A percentile compares a stretch with the other conserved stretches of the same genome.
Conservation (phyloP, 768 basidiomycete species). For the Royoungia palumana region DNA sequence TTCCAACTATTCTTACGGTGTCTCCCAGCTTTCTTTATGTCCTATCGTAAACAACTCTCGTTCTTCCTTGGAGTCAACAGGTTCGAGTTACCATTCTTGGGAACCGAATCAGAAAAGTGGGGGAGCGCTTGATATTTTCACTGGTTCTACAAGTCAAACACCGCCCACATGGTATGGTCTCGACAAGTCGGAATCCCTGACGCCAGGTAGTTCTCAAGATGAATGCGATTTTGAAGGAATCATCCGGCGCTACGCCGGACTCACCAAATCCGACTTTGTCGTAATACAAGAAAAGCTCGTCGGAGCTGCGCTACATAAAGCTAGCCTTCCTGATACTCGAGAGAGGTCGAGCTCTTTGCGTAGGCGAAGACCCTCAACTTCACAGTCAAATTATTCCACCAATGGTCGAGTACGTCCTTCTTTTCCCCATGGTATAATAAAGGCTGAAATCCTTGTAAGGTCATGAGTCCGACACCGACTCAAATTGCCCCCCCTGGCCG, state of each 20-base stretch:
- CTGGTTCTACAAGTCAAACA: conserved; percentile 42
- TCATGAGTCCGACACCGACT: conserved; percentile 51
- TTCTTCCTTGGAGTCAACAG: conserved; percentile 74
- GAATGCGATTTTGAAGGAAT: conserved; percentile 63
- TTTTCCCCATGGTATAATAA: not conserved
- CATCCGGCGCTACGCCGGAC: conserved; percentile 60
- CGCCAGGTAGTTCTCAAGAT: conserved; percentile 49
- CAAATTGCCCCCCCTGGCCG: conserved; percentile 30
- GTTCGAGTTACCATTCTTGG: conserved; percentile 85
- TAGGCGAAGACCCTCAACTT: conserved; percentile 73
- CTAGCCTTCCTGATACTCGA: conserved; percentile 51
- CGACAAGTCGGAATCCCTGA: conserved; percentile 46
- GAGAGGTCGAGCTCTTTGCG: conserved; percentile 70
- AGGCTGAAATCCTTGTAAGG: conserved; percentile 35
- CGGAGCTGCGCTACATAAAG: conserved; percentile 56
- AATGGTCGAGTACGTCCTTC: conserved; percentile 43
- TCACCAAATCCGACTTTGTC: conserved; percentile 66
- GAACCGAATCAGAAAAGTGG: conserved; percentile 59
- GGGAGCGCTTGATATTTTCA: conserved; percentile 51
- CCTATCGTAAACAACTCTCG: conserved; percentile 72
- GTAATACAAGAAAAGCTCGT: conserved; percentile 76
- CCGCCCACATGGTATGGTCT: conserved; percentile 67
- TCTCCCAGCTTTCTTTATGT: conserved; percentile 62
- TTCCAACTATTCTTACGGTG: conserved; percentile 49
- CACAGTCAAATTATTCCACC: conserved; percentile 73